Conservation (phyloP, 345 rosid genomes). For the Eucalyptus camaldulensis region DNA sequence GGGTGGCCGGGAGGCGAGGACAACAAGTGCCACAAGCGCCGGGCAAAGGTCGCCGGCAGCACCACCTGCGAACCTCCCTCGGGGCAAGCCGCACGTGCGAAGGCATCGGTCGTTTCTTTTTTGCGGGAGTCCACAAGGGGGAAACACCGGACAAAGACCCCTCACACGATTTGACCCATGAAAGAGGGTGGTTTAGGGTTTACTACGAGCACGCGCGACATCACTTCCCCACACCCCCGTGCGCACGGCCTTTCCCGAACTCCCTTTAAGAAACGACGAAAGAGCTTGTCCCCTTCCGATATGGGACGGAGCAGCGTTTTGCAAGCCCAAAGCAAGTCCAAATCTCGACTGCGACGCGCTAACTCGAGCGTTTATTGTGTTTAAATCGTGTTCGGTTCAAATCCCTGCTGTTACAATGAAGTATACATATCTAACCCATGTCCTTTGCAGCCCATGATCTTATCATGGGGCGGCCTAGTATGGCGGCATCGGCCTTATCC, state of each 20-base stretch:
- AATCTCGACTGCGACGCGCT: not conserved
- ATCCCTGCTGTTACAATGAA: not conserved
- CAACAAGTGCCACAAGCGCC: not conserved
- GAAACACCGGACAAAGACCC: not conserved
- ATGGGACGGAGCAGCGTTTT: not conserved
- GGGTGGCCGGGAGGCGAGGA: not conserved
- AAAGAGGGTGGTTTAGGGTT: not conserved
- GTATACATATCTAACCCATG: not conserved
- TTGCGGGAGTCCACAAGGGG: not conserved
- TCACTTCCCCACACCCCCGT: not conserved
- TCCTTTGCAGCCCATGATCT: not conserved
- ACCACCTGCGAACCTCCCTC: not conserved
- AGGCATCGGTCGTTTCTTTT: not conserved
- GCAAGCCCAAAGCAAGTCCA: not conserved
- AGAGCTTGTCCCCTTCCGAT: not conserved
- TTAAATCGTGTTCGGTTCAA: not conserved
- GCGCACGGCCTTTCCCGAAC: accelerated
- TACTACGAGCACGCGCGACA: not conserved
- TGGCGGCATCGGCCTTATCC: not conserved
- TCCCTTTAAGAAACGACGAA: not conserved
- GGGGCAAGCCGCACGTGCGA: not conserved
- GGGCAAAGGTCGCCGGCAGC: not conserved
- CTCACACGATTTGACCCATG: not conserved
- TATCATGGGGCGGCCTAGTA: not conserved
- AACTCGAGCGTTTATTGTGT: not conserved